Evolutionary conservation across 1,284 basidiomycete species (phyloP).

Genomic region (Naganishia sp.): DNA sequence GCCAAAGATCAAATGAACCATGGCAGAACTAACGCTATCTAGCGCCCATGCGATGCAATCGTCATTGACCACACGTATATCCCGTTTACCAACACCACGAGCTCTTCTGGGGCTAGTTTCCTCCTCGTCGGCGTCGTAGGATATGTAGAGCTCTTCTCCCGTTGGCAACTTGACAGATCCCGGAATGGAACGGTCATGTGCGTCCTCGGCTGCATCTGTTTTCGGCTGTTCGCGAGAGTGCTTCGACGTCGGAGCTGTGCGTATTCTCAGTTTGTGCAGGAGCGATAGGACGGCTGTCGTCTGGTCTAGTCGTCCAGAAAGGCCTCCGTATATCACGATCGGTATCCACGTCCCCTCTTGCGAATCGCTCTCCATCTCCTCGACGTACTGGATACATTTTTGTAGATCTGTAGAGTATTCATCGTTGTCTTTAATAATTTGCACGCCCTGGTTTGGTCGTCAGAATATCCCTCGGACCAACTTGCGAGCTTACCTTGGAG

Average conservation of each 20-base stretch:
- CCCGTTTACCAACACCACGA: slow-evolving; percentile 34
- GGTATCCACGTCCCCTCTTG: slow-evolving; percentile 44
- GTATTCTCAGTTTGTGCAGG: slow-evolving; percentile 67
- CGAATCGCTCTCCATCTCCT: slow-evolving; percentile 52
- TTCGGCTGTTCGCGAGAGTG: background rate
- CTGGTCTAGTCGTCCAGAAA: slow-evolving; percentile 89
- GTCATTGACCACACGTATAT: slow-evolving; percentile 76
- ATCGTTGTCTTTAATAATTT: slow-evolving; percentile 66
- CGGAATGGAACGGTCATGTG: slow-evolving; percentile 10
- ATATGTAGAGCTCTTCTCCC: slow-evolving; percentile 20
- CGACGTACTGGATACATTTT: slow-evolving; percentile 76
- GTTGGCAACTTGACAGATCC: slow-evolving; percentile 16
- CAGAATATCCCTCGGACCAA: background rate
- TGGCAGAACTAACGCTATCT: slow-evolving; percentile 61
- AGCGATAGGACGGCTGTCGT: slow-evolving; percentile 86
- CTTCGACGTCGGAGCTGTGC: background rate
- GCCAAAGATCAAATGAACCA: slow-evolving; percentile 12
- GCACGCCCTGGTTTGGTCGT: slow-evolving; percentile 61
- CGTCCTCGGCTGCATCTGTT: too few relatives aligned
- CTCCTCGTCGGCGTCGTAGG: slow-evolving; percentile 7
- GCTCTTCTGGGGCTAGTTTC: slow-evolving; percentile 3
- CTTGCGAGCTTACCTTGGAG: slow-evolving; percentile 56
- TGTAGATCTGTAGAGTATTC: slow-evolving; percentile 90
- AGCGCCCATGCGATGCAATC: slow-evolving; percentile 89
- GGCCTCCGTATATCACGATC: slow-evolving; percentile 80